Evolutionary conservation across 805 yeast genomes (phyloP).

Genomic region (Tetrapisispora taiwanensis): DNA sequence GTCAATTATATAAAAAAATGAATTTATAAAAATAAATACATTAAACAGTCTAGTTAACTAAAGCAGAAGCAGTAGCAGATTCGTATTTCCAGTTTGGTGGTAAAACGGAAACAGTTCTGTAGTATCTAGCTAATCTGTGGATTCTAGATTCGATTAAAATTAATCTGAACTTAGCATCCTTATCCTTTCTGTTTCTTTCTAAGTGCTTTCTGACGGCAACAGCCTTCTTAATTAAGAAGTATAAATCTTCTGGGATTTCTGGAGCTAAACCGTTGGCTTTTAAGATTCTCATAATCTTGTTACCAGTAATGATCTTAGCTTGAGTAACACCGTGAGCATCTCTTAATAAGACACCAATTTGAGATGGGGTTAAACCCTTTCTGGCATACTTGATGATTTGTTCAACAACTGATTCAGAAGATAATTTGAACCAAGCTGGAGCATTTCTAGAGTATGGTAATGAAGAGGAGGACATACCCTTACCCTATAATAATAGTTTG

Average conservation of each 20-base stretch:
- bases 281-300: slow-evolving; percentile 98
- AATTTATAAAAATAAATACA: slow-evolving; percentile 4
- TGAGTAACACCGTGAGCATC: slow-evolving; percentile 99
- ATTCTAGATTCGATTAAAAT: slow-evolving; percentile 99
- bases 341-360: slow-evolving; percentile 98
- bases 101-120: slow-evolving; percentile 97
- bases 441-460: slow-evolving; percentile 98
- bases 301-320: slow-evolving; percentile 94
- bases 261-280: slow-evolving; percentile 99
- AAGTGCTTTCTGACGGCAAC: slow-evolving; percentile 99
- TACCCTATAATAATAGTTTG: slow-evolving; percentile 54
- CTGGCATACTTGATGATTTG: slow-evolving; percentile 98
- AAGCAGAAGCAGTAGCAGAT: slow-evolving; percentile 99
- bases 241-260: slow-evolving; percentile 99
- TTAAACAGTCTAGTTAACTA: slow-evolving; percentile 72
- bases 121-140: slow-evolving; percentile 99
- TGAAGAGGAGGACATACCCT: slow-evolving; percentile 98
- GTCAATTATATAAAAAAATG: slow-evolving; percentile 5
- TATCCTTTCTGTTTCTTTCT: slow-evolving; percentile 99
- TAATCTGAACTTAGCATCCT: slow-evolving; percentile 99
- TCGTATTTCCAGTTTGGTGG: slow-evolving; percentile 99
- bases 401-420: slow-evolving; percentile 92
- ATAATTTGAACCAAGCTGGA: slow-evolving; percentile 98
- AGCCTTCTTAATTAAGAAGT: slow-evolving; percentile 99
- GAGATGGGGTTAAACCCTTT: slow-evolving; percentile 99